Evolutionary conservation across 2,329 filamentous ascomycete genomes (phyloP), one percentile per base, ranked within the genome.

Genomic region (Coniochaeta pulveracea): DNA sequence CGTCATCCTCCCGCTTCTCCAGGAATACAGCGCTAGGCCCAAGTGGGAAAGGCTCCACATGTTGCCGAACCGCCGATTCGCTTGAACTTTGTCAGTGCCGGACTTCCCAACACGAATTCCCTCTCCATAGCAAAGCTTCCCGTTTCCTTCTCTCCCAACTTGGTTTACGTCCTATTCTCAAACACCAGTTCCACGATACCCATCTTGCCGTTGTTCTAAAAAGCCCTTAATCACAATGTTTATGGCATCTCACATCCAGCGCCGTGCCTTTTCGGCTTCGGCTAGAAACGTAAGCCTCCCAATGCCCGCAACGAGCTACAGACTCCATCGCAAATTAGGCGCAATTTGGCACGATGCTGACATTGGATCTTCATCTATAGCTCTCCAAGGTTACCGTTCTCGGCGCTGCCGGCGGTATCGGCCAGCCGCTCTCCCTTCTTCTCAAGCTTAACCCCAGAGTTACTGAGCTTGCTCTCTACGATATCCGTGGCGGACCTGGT

Each of bases 381-480:
- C 76, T 86, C 56, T 93, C 88, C 66, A 96, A 96, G 77, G 91
- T 98, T 54, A 78, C 88, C 57, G 86, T 98, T 49, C 84, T 96
- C 61, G 91, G 91, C 72, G 91, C 91, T 49, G 82, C 82, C 55
- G 91, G 91, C 69, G 91, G 91, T 65, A 98, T 98, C 69, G 91
- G 91, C 63, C 91, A 98, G 64, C 91, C 91, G 55, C 72, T 98
- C 54, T 98, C 91, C 39, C 82, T 98, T 48, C 80, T 98, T 57
- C 76, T 98, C 64, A 98, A 98, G 85, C 80, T 95, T 60, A 96
- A 95, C 80, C 85, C 88, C 51, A 76, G 84, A 56, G 89, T 96
- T 50, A 81, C 76, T 53, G 80, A 95, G 62, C 84, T 98, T 53
- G 84, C 89, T 45, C 84, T 98, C 55, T 98, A 96, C 72, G 91